These are phyloP conservation scores for Russula compacta DNA, from an alignment of 768 basidiomycete genomes.

Conservation along the genomic window DNA sequence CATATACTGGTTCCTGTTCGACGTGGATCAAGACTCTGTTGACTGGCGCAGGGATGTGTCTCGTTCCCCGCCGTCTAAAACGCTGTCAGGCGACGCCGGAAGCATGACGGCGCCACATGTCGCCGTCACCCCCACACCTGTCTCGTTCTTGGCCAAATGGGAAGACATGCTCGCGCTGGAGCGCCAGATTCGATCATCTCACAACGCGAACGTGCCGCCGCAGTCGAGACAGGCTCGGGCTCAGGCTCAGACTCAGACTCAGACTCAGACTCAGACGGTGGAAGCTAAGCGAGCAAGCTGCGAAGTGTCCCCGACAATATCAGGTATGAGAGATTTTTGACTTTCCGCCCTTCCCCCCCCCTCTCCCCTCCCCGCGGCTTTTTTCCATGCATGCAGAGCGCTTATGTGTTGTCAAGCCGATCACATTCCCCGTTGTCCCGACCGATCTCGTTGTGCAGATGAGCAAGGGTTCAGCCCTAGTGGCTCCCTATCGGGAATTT, in stretches of 20 bases:
- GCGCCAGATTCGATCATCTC: constrained; percentile 5
- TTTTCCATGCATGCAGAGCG: background rate
- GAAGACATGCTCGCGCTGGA: constrained; percentile 13
- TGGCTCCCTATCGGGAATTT: background rate
- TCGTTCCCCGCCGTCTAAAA: background rate
- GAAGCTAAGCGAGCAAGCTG: background rate
- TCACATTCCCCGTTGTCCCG: background rate
- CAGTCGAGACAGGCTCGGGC: background rate
- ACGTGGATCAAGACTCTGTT: background rate
- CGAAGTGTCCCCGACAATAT: background rate
- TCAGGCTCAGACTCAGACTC: background rate
- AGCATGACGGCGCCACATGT: background rate
- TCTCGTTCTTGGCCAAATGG: constrained; percentile 15
- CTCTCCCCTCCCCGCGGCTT: too few species aligned
- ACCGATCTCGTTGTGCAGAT: background rate
- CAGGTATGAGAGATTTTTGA: background rate
- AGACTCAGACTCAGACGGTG: background rate
- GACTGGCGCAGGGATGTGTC: background rate
- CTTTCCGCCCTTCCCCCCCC: background rate
- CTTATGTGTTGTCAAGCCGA: background rate
- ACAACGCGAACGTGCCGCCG: background rate
- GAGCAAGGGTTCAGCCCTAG: background rate
- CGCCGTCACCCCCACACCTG: constrained; percentile 2
- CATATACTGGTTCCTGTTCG: constrained; percentile 15
- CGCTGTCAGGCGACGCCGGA: background rate